Percentiles rank a stretch among this genome's conserved stretches.
phyloP scores from a whole-genome alignment of 306 rosid species.

The Medicago lupulina region DNA sequence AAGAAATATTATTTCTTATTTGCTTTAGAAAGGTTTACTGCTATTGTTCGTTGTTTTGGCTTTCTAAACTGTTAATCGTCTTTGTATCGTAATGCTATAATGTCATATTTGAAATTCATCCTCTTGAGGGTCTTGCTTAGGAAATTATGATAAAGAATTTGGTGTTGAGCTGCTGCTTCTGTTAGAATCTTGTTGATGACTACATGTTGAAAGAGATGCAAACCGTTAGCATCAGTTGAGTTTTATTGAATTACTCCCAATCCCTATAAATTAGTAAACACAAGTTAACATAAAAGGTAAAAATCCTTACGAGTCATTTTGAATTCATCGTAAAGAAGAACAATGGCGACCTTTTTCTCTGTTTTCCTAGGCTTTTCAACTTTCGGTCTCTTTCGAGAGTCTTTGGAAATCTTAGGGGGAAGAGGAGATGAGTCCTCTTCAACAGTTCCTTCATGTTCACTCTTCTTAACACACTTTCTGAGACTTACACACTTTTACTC shows the following conservation, averaged over 20 bases:
- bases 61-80: neutral
- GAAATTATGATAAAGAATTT: neutral
- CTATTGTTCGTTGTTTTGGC: neutral
- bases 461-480: neutral
- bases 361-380: slow-evolving; percentile 46
- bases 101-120: neutral
- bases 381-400: neutral
- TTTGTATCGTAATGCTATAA: neutral
- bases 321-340: too few species aligned
- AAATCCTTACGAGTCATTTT: too few species aligned
- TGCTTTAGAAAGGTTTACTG: neutral
- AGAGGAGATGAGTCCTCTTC: neutral
- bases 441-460: neutral
- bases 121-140: neutral
- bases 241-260: too few species aligned
- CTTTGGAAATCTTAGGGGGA: neutral
- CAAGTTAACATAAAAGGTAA: too few species aligned
- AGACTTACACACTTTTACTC: neutral
- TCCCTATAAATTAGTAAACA: too few species aligned
- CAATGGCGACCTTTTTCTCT: too few species aligned
- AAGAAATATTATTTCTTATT: neutral
- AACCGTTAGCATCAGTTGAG: neutral
- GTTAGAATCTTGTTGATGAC: neutral
- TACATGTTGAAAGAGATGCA: neutral
- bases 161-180: neutral